Base-by-base conservation (phyloP, 2,329 filamentous ascomycete species). In the Aphanocladium album region DNA sequence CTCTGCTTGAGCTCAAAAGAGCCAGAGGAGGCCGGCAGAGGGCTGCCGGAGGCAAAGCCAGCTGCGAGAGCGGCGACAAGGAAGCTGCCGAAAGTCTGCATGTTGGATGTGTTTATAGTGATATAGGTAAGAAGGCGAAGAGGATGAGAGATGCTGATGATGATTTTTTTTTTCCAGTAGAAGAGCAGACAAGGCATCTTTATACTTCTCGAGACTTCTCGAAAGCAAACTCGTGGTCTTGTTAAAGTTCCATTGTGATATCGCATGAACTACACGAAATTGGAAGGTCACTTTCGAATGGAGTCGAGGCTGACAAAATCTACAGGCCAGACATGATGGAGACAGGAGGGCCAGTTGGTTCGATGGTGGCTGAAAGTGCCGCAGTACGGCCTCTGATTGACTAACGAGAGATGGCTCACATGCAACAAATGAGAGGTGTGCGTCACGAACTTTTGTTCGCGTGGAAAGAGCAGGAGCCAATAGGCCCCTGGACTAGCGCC, bases 11-110 rank as follows among this genome's bases (percentile, higher is more conserved):
- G 50, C 33, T 53, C 43, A 21, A 62, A 62, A 21, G 57, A 45
- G 17, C 39, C 52, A 33, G 55, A 46, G 23, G 37, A n/a, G 35
- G 16, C 30, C 27, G 51, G 47, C 41, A 63, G 51, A 35, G 61
- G 61, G 45, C 54, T 61, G n/a, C 58, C 64, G 33, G 51, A 56
- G 57, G 60, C 64, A 25, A 60, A 39, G 57, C 61, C 39, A 9
- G 45, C 61, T 46, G 46, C 57, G 17, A 55, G 57, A 57, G 47
- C 51, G 50, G 55, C 37, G 45, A 62, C 56, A 46, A 62, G 30
- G 52, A 62, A 60, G 50, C 56, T 53, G 9, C 61, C 57, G 41
- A 60, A 62, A 27, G 61, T 46, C 23, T 62, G 45, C 61, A 62
- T 62, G 12, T 17, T 62, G 51, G 21, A n/a, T 3, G 6, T 60